These are phyloP conservation scores for Dimargaris verticillata DNA, from an alignment of 192 early-diverging fungal species.

Conservation along the genomic window DNA sequence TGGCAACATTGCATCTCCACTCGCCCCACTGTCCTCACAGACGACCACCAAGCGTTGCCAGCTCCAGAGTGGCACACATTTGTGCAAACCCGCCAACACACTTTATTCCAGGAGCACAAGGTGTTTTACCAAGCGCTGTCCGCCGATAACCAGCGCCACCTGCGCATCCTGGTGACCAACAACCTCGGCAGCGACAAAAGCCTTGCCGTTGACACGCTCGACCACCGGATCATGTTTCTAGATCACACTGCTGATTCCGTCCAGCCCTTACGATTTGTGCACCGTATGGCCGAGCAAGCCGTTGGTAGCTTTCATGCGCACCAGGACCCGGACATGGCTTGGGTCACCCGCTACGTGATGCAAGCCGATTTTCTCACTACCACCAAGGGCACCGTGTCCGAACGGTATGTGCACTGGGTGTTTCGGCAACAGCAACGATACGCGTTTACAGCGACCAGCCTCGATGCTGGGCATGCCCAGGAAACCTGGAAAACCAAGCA, in stretches of 20 bases:
- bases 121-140: background rate
- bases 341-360: background rate
- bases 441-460: background rate
- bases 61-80: background rate
- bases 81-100: no score
- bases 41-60: background rate
- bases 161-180: background rate
- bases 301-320: background rate
- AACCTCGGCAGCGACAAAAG: background rate
- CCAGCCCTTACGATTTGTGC: background rate
- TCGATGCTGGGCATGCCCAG: background rate
- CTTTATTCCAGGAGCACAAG: background rate
- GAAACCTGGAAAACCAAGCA: background rate
- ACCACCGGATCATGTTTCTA: background rate
- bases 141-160: background rate
- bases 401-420: slow-evolving; percentile 1
- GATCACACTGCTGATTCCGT: background rate
- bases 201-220: background rate
- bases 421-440: background rate
- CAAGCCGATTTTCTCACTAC: slow-evolving; percentile 7
- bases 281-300: background rate
- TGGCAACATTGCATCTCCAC: background rate
- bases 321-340: background rate
- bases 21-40: background rate
- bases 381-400: slow-evolving; percentile 7